Conservation (phyloP, 2,329 filamentous ascomycete species). For the Aspergillus nomiae region DNA sequence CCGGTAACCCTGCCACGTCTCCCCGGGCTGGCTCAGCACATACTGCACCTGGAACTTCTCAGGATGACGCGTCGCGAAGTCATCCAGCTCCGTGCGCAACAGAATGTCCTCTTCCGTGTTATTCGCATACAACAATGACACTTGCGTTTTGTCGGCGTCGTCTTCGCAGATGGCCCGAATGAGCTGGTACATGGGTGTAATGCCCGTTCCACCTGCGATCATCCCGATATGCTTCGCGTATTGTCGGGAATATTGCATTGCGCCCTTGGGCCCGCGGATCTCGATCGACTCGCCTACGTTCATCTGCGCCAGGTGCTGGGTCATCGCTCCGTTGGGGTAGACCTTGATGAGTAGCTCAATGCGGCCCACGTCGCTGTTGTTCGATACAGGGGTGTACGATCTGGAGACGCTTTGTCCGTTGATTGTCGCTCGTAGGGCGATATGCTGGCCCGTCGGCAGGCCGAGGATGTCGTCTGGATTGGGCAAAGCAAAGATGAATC, state of each 20-base stretch:
- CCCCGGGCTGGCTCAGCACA: slow-evolving; percentile 51
- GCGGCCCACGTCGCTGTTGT: slow-evolving; percentile 26
- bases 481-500: slow-evolving; percentile 53
- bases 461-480: slow-evolving; percentile 48
- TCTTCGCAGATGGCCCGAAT: slow-evolving; percentile 64
- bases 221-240: slow-evolving; percentile 31
- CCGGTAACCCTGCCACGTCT: slow-evolving; percentile 48
- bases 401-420: slow-evolving; percentile 49
- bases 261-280: slow-evolving; percentile 35
- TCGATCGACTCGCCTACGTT: slow-evolving; percentile 29
- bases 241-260: slow-evolving; percentile 28
- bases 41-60: slow-evolving; percentile 58
- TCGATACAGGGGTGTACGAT: slow-evolving; percentile 53
- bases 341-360: slow-evolving; percentile 32
- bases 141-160: slow-evolving; percentile 54
- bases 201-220: slow-evolving; percentile 38
- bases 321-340: slow-evolving; percentile 30
- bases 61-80: slow-evolving; percentile 51
- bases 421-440: slow-evolving; percentile 52
- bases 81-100: slow-evolving; percentile 58
- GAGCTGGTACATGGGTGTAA: slow-evolving; percentile 59
- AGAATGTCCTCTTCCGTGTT: slow-evolving; percentile 60
- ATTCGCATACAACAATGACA: slow-evolving; percentile 62
- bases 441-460: slow-evolving; percentile 57
- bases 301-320: slow-evolving; percentile 29